These are phyloP conservation scores for Ophiostoma quercus DNA, from an alignment of 2,329 filamentous ascomycete species.

Conservation along the genomic window DNA sequence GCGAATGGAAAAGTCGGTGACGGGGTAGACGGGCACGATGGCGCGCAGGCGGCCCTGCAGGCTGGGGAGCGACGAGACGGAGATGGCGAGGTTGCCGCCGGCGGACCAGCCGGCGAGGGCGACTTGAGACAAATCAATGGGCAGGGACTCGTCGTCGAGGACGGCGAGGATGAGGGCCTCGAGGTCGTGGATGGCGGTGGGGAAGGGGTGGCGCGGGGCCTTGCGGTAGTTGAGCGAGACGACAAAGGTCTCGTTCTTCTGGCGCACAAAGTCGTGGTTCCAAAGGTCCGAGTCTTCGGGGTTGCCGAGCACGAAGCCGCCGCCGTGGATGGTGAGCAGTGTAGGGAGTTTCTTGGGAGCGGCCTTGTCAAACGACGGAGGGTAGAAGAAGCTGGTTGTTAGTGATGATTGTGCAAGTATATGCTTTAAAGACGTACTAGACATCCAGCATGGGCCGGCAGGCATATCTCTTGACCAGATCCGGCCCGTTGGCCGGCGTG, in stretches of 20 bases:
- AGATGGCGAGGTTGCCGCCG: conserved; percentile 46
- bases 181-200: conserved; percentile 42
- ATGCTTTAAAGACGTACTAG: conserved; percentile 8
- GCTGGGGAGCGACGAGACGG: conserved; percentile 38
- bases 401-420: background rate
- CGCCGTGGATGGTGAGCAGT: conserved; percentile 49
- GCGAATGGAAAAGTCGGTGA: conserved; percentile 36
- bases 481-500: conserved; percentile 3
- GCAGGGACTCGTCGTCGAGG: conserved; percentile 41
- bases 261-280: conserved; percentile 41
- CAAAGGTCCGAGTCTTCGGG: conserved; percentile 44
- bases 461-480: conserved; percentile 28
- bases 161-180: conserved; percentile 40
- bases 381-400: conserved; percentile 37
- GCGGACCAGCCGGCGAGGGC: conserved; percentile 47
- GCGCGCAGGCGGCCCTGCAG: conserved; percentile 35
- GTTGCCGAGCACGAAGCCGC: conserved; percentile 44
- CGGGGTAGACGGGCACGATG: conserved; percentile 40
- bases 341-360: conserved; percentile 35
- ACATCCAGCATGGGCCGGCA: conserved; percentile 24
- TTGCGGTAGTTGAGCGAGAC: conserved; percentile 47
- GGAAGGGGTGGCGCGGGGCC: conserved; percentile 43
- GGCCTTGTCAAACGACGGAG: conserved; percentile 33
- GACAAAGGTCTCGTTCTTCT: conserved; percentile 39
- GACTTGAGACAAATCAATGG: conserved; percentile 41